Percentiles rank a stretch among this genome's conserved stretches.
phyloP scores from a whole-genome alignment of 352 stramenopile species.

The Globisporangium camurandrum region DNA sequence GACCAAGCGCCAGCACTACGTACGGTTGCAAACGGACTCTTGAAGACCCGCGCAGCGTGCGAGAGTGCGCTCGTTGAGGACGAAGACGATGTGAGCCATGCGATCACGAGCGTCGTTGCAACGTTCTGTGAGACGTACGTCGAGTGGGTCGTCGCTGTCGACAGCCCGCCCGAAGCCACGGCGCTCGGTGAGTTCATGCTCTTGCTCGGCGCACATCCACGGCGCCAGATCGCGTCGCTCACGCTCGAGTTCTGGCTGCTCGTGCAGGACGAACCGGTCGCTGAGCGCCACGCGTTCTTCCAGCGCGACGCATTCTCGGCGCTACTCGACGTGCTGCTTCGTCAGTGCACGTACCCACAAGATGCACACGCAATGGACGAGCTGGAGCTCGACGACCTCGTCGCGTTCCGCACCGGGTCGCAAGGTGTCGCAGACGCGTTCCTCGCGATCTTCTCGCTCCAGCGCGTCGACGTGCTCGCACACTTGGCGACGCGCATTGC shows the following conservation, averaged over 20 bases:
- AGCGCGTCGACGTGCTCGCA: slow-evolving; percentile 39
- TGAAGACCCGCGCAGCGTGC: slow-evolving; percentile 36
- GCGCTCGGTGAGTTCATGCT: slow-evolving; percentile 53
- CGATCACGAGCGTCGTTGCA: slow-evolving; percentile 48
- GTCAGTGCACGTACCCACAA: slow-evolving; percentile 44
- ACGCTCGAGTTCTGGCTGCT: slow-evolving; percentile 72
- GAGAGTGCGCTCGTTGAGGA: slow-evolving; percentile 38
- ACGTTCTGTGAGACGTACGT: slow-evolving; percentile 67
- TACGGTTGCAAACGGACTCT: slow-evolving; percentile 30
- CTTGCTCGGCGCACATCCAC: slow-evolving; percentile 39
- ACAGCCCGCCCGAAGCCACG: slow-evolving; percentile 24
- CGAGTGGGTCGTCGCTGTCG: slow-evolving; percentile 56
- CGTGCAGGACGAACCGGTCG: slow-evolving; percentile 61
- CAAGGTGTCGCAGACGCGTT: slow-evolving; percentile 51
- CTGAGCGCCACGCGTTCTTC: slow-evolving; percentile 41
- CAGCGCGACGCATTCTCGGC: slow-evolving; percentile 44
- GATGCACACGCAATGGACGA: slow-evolving; percentile 43
- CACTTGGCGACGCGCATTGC: slow-evolving; percentile 30
- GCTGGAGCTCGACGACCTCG: slow-evolving; percentile 53
- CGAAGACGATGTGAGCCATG: slow-evolving; percentile 53
- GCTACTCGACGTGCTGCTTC: slow-evolving; percentile 51
- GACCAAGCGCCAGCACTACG: slow-evolving; percentile 36
- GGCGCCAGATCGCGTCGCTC: slow-evolving; percentile 64
- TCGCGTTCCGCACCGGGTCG: slow-evolving; percentile 46
- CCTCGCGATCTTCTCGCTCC: slow-evolving; percentile 41